A percentile compares a stretch with the other conserved stretches of the same genome.
Conservation (phyloP, 768 basidiomycete genomes). For the Dacryopinax primogenitus region DNA sequence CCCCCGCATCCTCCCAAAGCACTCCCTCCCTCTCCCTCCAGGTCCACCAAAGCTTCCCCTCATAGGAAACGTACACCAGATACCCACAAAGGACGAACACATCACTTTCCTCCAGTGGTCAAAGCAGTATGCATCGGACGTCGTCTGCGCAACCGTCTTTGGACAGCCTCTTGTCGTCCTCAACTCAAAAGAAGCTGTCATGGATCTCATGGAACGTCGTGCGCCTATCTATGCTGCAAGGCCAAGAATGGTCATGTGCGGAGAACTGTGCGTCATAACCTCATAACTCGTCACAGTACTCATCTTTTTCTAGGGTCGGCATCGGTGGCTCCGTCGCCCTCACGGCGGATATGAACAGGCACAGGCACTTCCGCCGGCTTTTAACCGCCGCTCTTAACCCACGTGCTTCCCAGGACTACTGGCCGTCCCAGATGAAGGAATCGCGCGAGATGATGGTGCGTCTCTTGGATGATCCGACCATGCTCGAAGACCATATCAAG, state of each 20-base stretch:
- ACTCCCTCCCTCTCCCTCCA: slow-evolving; percentile 14
- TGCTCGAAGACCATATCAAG: slow-evolving; percentile 30
- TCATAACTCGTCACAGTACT: not conserved
- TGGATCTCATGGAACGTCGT: slow-evolving; percentile 3
- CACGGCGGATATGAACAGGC: slow-evolving; percentile 29
- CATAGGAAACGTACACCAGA: slow-evolving; percentile 14
- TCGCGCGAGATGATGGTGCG: slow-evolving; percentile 27
- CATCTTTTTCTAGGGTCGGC: slow-evolving; percentile 31
- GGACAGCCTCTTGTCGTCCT: not conserved
- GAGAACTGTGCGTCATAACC: not conserved
- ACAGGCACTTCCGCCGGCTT: slow-evolving; percentile 34
- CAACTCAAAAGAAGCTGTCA: not conserved
- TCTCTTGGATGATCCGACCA: slow-evolving; percentile 25
- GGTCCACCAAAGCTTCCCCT: slow-evolving; percentile 11
- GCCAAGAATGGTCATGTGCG: slow-evolving; percentile 4
- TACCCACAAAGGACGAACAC: slow-evolving; percentile 17
- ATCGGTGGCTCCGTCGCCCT: slow-evolving; percentile 35
- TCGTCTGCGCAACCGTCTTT: slow-evolving; percentile 5
- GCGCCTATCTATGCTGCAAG: not conserved
- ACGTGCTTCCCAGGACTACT: slow-evolving; percentile 28
- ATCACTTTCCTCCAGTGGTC: slow-evolving; percentile 20
- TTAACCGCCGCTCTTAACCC: slow-evolving; percentile 30
- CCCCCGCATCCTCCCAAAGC: not conserved
- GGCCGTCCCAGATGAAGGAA: slow-evolving; percentile 30
- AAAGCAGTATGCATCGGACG: slow-evolving; percentile 16